A percentile compares a stretch with the other conserved stretches of the same genome.
Evolutionary conservation across 495 filamentous ascomycete genomes (phyloP).

Genomic region (Jackrogersella minutella): DNA sequence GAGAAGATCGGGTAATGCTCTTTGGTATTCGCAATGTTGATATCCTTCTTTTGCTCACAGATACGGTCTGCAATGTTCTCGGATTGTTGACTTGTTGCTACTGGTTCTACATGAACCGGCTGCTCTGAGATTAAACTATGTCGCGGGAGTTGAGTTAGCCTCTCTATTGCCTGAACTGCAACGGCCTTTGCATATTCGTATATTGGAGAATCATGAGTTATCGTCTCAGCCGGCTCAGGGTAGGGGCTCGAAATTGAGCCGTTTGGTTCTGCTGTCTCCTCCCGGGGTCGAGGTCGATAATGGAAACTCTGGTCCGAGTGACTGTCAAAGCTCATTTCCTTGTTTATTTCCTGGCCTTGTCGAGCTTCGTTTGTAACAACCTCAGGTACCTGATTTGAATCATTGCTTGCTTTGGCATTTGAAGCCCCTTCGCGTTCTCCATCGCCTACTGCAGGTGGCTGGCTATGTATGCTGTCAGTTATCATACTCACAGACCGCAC

Average conservation of each 20-base stretch:
- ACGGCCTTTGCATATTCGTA: neutral
- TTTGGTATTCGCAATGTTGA: neutral
- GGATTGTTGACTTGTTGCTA: neutral
- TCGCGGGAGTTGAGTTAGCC: slow-evolving; percentile 6
- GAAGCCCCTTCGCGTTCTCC: neutral
- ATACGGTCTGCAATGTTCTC: neutral
- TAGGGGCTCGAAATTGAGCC: neutral
- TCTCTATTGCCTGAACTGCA: neutral
- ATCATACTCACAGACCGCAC: neutral
- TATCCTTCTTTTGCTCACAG: neutral
- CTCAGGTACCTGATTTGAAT: neutral
- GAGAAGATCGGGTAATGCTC: neutral
- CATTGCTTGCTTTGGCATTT: neutral
- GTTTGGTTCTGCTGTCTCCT: slow-evolving; percentile 9
- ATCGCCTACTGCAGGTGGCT: neutral
- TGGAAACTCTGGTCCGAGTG: slow-evolving; percentile 42
- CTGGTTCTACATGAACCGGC: neutral
- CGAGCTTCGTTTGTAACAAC: neutral
- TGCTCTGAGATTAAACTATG: neutral
- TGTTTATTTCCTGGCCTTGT: neutral
- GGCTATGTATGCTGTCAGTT: neutral
- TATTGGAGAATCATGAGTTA: slow-evolving; percentile 6
- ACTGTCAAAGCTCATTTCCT: slow-evolving; percentile 17
- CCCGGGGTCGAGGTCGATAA: slow-evolving; percentile 38
- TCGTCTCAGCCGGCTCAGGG: slow-evolving; percentile 18